These are phyloP conservation scores for Eucalyptus tenuipes DNA, from an alignment of 345 rosid species.

Conservation along the genomic window DNA sequence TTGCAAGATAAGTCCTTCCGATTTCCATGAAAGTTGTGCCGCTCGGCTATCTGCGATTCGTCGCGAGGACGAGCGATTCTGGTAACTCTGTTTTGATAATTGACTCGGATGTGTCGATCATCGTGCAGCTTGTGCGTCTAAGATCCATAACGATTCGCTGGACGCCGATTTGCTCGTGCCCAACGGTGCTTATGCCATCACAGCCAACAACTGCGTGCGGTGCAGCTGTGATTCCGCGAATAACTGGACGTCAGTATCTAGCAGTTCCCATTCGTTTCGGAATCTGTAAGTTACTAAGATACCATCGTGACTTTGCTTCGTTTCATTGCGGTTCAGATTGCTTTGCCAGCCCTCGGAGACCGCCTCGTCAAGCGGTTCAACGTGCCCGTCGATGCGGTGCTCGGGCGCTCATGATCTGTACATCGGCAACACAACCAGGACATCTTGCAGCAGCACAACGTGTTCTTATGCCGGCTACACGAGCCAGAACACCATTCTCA, in stretches of 20 bases:
- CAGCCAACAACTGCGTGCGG: conserved; percentile 55
- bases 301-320: background rate
- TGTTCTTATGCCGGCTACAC: conserved; percentile 67
- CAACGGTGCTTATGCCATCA: conserved; percentile 35
- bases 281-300: background rate
- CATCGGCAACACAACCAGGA: conserved; percentile 24
- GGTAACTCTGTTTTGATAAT: background rate
- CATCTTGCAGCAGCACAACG: conserved; percentile 23
- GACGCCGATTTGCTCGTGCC: conserved; percentile 38
- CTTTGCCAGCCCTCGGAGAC: conserved; percentile 44
- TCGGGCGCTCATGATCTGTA: conserved; percentile 9
- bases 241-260: conserved; percentile 51
- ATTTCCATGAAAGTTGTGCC: background rate
- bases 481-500: conserved; percentile 17
- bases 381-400: conserved; percentile 54
- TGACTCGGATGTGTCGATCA: background rate
- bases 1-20: background rate
- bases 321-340: conserved; percentile 24
- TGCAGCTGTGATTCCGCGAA: conserved; percentile 48
- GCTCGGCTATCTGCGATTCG: background rate
- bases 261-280: background rate
- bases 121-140: conserved; percentile 57
- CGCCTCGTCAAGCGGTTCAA: conserved; percentile 8
- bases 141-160: conserved; percentile 23
- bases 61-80: background rate